A percentile compares a stretch with the other conserved stretches of the same genome.
Conservation (phyloP, 2,329 filamentous ascomycete species). For the Colletotrichum spaethianum region DNA sequence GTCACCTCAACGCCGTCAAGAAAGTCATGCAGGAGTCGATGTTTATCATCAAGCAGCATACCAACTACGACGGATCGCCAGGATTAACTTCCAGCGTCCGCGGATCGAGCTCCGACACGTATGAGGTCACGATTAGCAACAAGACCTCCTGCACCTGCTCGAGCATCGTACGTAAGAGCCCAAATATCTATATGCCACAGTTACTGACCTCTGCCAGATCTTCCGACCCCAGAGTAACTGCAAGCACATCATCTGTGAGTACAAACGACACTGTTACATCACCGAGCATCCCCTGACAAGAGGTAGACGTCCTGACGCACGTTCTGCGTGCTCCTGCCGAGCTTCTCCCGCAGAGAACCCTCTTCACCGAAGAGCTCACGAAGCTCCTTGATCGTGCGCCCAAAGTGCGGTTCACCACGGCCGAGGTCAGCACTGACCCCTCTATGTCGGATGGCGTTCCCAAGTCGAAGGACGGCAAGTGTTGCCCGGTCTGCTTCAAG, state of each 20-base stretch:
- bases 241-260: constrained; percentile 41
- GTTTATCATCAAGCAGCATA: constrained; percentile 26
- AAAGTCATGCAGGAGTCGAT: constrained; percentile 27
- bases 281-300: background rate
- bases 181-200: background rate
- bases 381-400: constrained; percentile 21
- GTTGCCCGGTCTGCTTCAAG: constrained; percentile 36
- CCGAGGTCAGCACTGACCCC: constrained; percentile 15
- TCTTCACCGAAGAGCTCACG: constrained; percentile 13
- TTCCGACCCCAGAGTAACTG: constrained; percentile 28
- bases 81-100: constrained; percentile 6
- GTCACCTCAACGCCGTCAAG: constrained; percentile 9
- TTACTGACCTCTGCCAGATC: constrained; percentile 6
- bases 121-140: constrained; percentile 19
- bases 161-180: constrained; percentile 15
- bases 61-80: background rate
- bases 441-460: constrained; percentile 31
- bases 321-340: constrained; percentile 28
- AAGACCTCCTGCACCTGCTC: constrained; percentile 22
- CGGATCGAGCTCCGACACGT: background rate
- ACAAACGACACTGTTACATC: background rate
- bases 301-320: constrained; percentile 34
- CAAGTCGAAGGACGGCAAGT: constrained; percentile 22
- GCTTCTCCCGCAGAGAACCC: constrained; percentile 27
- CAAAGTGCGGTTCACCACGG: constrained; percentile 26